phyloP scores from a whole-genome alignment of 2,329 filamentous ascomycete species.

The Fusarium oligoseptatum region DNA sequence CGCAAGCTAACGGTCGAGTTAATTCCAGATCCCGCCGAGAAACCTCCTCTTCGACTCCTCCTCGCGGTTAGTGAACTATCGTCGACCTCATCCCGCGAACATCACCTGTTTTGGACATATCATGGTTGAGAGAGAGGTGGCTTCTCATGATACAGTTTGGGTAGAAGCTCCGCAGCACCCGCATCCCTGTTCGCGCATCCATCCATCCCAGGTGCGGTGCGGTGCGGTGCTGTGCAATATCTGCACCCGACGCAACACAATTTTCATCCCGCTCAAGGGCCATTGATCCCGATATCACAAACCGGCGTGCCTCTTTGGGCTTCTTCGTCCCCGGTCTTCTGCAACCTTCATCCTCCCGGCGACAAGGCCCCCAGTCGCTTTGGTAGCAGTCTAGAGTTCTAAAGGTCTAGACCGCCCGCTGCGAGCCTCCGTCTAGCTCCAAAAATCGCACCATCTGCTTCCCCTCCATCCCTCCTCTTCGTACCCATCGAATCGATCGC shows the following conservation, averaged over 20 bases:
- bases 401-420: slow-evolving; percentile 45
- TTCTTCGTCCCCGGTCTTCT: slow-evolving; percentile 15
- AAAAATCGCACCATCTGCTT: slow-evolving; percentile 47
- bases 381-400: slow-evolving; percentile 24
- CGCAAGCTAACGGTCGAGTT: slow-evolving; percentile 16
- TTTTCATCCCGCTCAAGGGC: slow-evolving; percentile 1
- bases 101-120: slow-evolving; percentile 7
- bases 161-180: slow-evolving; percentile 17
- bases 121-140: slow-evolving; percentile 7
- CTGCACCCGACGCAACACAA: slow-evolving; percentile 11
- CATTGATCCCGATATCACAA: slow-evolving; percentile 10
- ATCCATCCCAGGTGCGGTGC: background rate
- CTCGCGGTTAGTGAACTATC: background rate
- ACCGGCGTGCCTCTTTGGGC: slow-evolving; percentile 9
- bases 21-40: slow-evolving; percentile 10
- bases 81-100: background rate
- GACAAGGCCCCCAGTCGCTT: slow-evolving; percentile 30
- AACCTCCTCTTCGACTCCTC: slow-evolving; percentile 3
- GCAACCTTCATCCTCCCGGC: slow-evolving; percentile 26
- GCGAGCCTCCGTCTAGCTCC: slow-evolving; percentile 43
- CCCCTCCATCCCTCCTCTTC: slow-evolving; percentile 43
- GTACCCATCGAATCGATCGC: slow-evolving; percentile 47
- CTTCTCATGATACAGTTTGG: slow-evolving; percentile 9
- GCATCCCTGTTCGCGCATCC: background rate
- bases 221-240: background rate